phyloP scores from a whole-genome alignment of 495 filamentous ascomycete genomes.

The Venustampulla echinocandica region DNA sequence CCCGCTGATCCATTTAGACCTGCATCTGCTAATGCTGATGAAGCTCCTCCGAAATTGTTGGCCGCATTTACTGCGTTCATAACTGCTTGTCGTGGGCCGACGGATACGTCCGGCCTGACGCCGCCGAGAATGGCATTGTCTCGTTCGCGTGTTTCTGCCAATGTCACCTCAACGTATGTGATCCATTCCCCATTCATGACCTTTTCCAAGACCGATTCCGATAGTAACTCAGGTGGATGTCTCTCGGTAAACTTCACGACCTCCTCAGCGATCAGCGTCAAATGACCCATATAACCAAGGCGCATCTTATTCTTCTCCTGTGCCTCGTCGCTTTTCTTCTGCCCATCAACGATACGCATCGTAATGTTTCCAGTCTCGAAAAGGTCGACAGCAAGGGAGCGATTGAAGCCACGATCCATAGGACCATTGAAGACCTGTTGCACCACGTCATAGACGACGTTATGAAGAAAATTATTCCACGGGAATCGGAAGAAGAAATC shows the following conservation, averaged over 20 bases:
- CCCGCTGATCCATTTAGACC: conserved; percentile 50
- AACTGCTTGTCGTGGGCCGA: conserved; percentile 53
- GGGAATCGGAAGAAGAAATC: conserved; percentile 98
- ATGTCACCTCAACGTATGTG: conserved; percentile 87
- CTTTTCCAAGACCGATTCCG: conserved; percentile 74
- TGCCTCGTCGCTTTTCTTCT: conserved; percentile 74
- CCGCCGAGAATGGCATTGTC: conserved; percentile 98
- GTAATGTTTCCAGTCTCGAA: conserved; percentile 87
- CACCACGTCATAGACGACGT: conserved; percentile 98
- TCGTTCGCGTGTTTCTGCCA: conserved; percentile 88
- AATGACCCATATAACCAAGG: conserved; percentile 96
- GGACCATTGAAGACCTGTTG: conserved; percentile 99
- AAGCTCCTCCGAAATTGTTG: conserved; percentile 50
- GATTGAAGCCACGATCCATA: conserved; percentile 94
- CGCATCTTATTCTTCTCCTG: conserved; percentile 77
- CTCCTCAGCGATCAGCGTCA: conserved; percentile 95
- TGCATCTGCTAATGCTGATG: conserved; percentile 67
- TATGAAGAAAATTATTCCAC: conserved; percentile 99
- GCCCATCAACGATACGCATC: conserved; percentile 82
- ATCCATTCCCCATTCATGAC: conserved; percentile 86
- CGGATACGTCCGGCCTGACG: conserved; percentile 63
- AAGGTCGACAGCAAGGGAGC: conserved; percentile 83
- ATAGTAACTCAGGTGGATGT: conserved; percentile 79
- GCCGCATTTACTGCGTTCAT: conserved; percentile 52
- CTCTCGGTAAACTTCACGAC: conserved; percentile 98